Evolutionary conservation across 2,329 filamentous ascomycete genomes (phyloP), one percentile per base, ranked within the genome.

Genomic region (Penicillium sp.): DNA sequence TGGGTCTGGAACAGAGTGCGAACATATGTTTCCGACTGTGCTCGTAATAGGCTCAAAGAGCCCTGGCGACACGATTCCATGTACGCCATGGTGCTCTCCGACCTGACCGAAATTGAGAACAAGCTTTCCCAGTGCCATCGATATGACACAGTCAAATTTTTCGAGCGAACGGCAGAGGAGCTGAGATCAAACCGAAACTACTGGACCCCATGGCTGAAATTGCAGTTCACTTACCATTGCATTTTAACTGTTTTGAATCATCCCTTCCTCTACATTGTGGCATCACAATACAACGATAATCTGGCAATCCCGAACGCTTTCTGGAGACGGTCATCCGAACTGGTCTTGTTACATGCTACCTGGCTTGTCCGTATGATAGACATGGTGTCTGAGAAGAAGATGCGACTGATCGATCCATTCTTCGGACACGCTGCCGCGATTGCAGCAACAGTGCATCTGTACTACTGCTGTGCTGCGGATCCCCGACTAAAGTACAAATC

Each of bases 331-430:
- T 82, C 79, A 0, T 81, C 78, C 0, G 80, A 83, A 59, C 65
- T 80, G 12, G 80, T 80, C 0, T 65, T 83, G 1, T 66, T 82
- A 2, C 80, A 83, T 45, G 75, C 78, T 2, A 83, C 80, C 0
- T 83, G 80, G 80, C 77, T 82, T 38, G 79, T 80, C 14, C 75
- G 80, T 4, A 76, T 83, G 66, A 81, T 83, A 36, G 79, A 82
- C 45, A 82, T 82, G 80, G 76, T 80, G 1, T 69, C 77, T 1
- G 78, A 81, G 52, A 81, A 81, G 66, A 74, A 78, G 49, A 69
- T 82, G 10, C 73, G 73, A 4, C 68, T 82, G 8, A 75, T 75
- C 3, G 80, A 82, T 59, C 80, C 80, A 0, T 82, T 82, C 62
- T 80, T 82, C 33, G 80, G 77, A 0, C 79, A 82, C 41, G 75